Base-by-base conservation (phyloP, 345 rosid species). In the Citrus medica region DNA sequence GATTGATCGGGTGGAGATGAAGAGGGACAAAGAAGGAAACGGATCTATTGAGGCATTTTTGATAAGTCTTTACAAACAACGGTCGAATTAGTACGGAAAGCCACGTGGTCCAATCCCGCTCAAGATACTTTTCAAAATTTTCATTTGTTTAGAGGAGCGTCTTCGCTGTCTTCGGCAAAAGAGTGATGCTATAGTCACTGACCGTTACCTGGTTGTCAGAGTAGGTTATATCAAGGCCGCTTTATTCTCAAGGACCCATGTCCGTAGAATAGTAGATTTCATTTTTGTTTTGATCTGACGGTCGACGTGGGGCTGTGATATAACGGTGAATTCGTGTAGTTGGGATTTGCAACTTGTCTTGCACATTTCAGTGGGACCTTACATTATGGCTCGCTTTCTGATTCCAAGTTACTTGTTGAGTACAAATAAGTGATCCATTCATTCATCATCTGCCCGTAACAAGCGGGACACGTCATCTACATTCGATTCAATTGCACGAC, bases 11-110 rank as follows among this genome's bases (percentile, higher is more conserved):
- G 24, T 3, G 67, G 40, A 61, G 78, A 71, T 27, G 69, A 56
- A 13, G 68, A 25, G 67, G 28, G 72, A 68, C 30, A 30, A n/a
- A 32, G 62, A 56, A 62, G 75, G 75, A 78, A 80, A 74, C 35
- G 80, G 79, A 25, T n/a, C 77, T 28, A 35, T 30, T 61, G 61
- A 66, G 76, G 55, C 25, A n/a, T 25, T 76, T 33, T 80, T 64
- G 55, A 79, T 58, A 48, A 71, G 67, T 69, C 61, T 22, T 74
- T 25, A 51, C 7, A 21, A 0, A 30, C 83, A 93, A 93, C 95
- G 97, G 97, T 93, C 97, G 90, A 90, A 77, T 85, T 62, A 1
- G 5, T 10, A 48, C 3, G 22, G 17, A 19, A 5, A 7, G 84
- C 79, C 93, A 91, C 83, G 86, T 86, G 92, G 84, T 1, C 79